Base-by-base conservation (phyloP, 2,329 filamentous ascomycete genomes). In the Epichloe aotearoae region DNA sequence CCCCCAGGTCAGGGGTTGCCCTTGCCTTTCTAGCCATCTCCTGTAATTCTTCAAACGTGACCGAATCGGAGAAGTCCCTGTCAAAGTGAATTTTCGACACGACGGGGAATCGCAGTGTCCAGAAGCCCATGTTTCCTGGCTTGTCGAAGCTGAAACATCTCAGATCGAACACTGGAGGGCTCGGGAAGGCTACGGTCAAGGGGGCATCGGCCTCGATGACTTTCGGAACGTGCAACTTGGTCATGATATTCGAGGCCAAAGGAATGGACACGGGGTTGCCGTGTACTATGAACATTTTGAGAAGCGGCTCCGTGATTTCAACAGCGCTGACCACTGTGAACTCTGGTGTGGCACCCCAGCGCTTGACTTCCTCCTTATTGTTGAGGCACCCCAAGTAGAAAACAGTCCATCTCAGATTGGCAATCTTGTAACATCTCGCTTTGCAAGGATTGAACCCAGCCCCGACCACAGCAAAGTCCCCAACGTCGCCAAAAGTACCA, bases 81-180 rank as follows among this genome's bases (percentile, higher is more conserved):
- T 95, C 88, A 53, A 75, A 77, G 58, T 95, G 88, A 10, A 94
- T 73, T 60, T 91, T 94, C 51, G 79, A 74, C 3, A 91, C 79
- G 2, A 77, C 73, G 1, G 89, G 85, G 59, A 95, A 94, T 1
- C 89, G 77, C 49, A 88, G 77, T 53, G 82, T 83, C 71, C 80
- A 88, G 59, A 86, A 89, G 1, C 74, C 73, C 14, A 79, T 81
- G 59, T 84, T 83, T 4, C 79, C 76, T 3, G 77, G 74, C 59
- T 83, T 86, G 53, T 88, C 84, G 57, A 89, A 95, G 0, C 84
- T 83, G 54, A 87, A 86, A 49, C 88, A 90, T 23, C 86, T 74
- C 53, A 95, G 71, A 57, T 95, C 90, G 51, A 89, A 86, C 0
- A 95, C 80, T 19, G 88, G 77, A 0, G 88, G 88, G 0, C 73